Base-by-base conservation (phyloP, 805 yeast genomes). In the Jamesozyma rosinii region DNA sequence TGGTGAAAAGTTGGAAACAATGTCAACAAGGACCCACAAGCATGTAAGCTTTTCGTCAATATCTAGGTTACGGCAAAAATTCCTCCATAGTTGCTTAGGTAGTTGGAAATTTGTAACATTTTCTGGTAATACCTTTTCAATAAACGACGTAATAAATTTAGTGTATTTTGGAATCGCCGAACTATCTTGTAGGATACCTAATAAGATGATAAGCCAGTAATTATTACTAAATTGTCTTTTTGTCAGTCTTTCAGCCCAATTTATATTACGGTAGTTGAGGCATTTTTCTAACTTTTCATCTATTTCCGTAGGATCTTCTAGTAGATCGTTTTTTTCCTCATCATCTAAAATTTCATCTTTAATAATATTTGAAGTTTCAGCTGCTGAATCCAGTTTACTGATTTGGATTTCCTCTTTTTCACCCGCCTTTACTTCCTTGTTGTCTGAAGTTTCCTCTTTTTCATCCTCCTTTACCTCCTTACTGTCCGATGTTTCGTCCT, bases 221-320 rank as follows among this genome's bases (percentile, higher is more conserved):
- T 95, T 95, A 53, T 86, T 88, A 52, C 73, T 77, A 60, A 84
- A 92, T 49, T 75, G 75, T 43, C 95, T 76, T 43, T 76, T 79
- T 13, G 79, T 73, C 17, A 90, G 68, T 34, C 94, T 69, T 26
- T 83, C 94, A 45, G 79, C 76, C 96, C 97, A 92, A 11, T 79
- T 63, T 0, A 67, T 64, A 35, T 79, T 79, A 43, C 81, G 68
- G 59, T 77, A 74, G 44, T 79, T 76, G 51, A 83, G 38, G 45
- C 64, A 55, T 44, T 63, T 64, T 34, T 69, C 64, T 14, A 67
- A 60, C 6, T 44, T 37, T 14, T 36, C 50, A n/a, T 54, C 58
- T 4, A 49, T 44, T 19, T 41, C 44, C 2, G 33, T 31, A 26
- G 19, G 33, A 13, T 38, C 34, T 15, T 17, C 32, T 5, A 3